Base-by-base conservation (phyloP, 805 yeast species). In the Spathaspora gorwiae region DNA sequence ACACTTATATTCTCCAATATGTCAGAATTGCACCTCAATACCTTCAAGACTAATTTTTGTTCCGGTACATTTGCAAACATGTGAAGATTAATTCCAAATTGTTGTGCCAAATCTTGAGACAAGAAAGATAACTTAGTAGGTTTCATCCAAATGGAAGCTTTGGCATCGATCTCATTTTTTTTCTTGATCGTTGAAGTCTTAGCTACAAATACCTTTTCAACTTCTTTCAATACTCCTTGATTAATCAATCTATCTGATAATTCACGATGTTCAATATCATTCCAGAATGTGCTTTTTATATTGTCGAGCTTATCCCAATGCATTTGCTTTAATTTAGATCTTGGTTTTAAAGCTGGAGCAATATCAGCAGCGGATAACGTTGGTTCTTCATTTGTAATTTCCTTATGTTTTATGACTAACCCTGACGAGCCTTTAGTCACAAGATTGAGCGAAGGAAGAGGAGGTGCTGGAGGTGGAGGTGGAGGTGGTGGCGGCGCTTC, bases 281-380 rank as follows among this genome's bases (percentile, higher is more conserved):
- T 77, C 98, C 99, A 92, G 48, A 94, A 85, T 0, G 98, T 90
- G 38, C 83, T 79, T 43, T 83, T 86, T 15, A 94, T 84, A 47
- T 82, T 76, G 31, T 92, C 96, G 34, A 95, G 74, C 57, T 87
- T 88, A 54, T 92, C 97, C 98, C 98, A 95, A 62, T 94, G 99
- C 72, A 94, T 76, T 61, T 92, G 99, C 61, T 95, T 94, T 52
- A 94, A 76, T 60, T 85, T 87, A 47, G 80, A 75, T 57, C 79
- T 81, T 3, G 95, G 90, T 50, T 88, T 58, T 6, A 62, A 13
- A 10, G 47, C 26, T 6, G 49, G 47, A 3, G 37, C 27, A 13
- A 42, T 35, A 26, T 40, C 42, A 15, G 34, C 32, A 11, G 12
- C 32, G 12, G 32, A 29, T 3, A 11, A 34, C 2, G 9, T 13